Conservation (phyloP, 257 asterid genomes). For the Craterostigma plantagineum region DNA sequence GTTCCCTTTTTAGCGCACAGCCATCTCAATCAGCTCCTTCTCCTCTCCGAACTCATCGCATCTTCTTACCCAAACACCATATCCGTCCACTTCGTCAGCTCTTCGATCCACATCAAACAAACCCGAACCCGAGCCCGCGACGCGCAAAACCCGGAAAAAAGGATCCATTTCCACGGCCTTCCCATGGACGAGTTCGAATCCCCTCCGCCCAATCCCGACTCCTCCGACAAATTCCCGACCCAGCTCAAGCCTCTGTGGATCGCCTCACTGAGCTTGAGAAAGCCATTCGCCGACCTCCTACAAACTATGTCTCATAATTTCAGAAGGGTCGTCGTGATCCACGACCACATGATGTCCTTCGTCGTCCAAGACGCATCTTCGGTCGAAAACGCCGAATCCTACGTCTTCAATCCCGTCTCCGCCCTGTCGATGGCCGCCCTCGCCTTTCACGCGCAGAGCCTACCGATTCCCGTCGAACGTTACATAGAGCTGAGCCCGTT, state of each 20-base stretch:
- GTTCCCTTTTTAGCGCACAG: too few relatives aligned
- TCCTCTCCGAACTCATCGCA: too few relatives aligned
- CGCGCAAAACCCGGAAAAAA: conserved; percentile 11
- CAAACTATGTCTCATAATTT: not conserved
- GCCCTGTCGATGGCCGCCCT: conserved; percentile 10
- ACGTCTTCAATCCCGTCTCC: conserved; percentile 20
- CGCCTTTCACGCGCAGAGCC: conserved; percentile 9
- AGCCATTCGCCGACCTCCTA: conserved; percentile 11
- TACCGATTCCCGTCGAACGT: conserved; percentile 4
- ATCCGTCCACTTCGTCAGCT: conserved; percentile 17
- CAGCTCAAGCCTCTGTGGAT: conserved; percentile 27
- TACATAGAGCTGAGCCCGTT: conserved; percentile 9
- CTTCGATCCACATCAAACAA: conserved; percentile 25
- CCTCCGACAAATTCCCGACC: conserved; percentile 13
- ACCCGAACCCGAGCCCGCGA: conserved; percentile 17
- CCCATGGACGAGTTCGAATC: conserved; percentile 10
- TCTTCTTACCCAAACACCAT: too few relatives aligned
- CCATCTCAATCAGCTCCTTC: too few relatives aligned
- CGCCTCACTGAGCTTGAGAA: conserved; percentile 17
- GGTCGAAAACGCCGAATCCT: conserved; percentile 22
- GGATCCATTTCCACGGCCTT: conserved; percentile 21
- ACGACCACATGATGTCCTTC: conserved; percentile 19
- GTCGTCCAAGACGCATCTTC: conserved; percentile 15
- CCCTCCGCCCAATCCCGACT: conserved; percentile 12
- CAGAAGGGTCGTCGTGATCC: conserved; percentile 17